Evolutionary conservation across 352 stramenopile species (phyloP), one percentile per base, ranked within the genome.

Genomic region (Phytophthora cajani): DNA sequence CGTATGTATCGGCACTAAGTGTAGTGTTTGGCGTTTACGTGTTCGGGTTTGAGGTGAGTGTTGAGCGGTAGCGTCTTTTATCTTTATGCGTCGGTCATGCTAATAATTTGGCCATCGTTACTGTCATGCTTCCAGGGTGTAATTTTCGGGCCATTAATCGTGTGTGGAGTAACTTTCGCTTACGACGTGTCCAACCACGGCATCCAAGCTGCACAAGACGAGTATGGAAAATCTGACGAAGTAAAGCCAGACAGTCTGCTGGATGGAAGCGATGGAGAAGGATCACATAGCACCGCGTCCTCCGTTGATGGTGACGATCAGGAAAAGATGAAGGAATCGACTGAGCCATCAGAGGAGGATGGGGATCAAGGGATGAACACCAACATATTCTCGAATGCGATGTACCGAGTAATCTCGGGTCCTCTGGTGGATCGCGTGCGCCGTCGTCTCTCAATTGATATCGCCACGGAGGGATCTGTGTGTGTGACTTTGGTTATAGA

Each of bases 151-250:
- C 88, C 88, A 3, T 73, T 96, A 7, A 89, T 88, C 6, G 88
- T 96, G 0, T 96, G 88, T 58, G 88, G 86, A 17, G 88, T 96
- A 12, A 91, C 87, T 3, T 94, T 93, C 53, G 85, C 88, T 10
- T 96, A 96, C 59, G 87, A 95, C 49, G 87, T 92, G 25, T 95
- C 88, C 5, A 95, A 95, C 58, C 88, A 95, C 50, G 88, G 88
- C 11, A 94, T 95, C 33, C 86, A 95, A 74, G 88, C 88, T n/a
- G 87, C 88, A 7, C 83, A 93, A 71, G 81, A 93, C 54, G 86
- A 93, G 36, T 78, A 82, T 25, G 65, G 53, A 0, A 77, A 87
- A 62, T 67, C 71, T 1, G 86, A 92, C 19, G 81, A 84, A 32
- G 23, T 46, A 16, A 75, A 17, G 59, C 78, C 63, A 62, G 70